These are phyloP conservation scores for Phoenix roebelenii DNA, from an alignment of 176 grass and related monocot genomes.

Conservation along the genomic window DNA sequence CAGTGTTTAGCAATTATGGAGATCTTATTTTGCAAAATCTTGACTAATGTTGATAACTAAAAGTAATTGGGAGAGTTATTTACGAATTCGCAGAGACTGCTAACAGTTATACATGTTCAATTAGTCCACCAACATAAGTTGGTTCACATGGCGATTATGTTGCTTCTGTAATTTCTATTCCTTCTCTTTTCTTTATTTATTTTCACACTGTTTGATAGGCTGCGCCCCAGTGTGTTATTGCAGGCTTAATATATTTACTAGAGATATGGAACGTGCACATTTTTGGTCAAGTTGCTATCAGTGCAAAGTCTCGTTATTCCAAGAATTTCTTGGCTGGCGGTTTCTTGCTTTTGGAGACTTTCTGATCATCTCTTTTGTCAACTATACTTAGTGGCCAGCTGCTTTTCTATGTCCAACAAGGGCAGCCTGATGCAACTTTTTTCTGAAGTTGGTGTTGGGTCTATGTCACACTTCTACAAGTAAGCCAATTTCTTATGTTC, in stretches of 20 bases:
- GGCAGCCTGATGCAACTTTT: conserved; percentile 41
- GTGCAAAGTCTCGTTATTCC: conserved; percentile 34
- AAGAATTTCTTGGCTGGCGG: conserved; percentile 50
- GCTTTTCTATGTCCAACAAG: conserved; percentile 35
- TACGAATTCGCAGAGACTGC: too few species aligned
- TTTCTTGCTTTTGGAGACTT: conserved; percentile 42
- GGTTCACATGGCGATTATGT: too few species aligned
- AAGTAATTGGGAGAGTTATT: too few species aligned
- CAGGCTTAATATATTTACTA: conserved; percentile 32
- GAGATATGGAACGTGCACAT: conserved; percentile 72
- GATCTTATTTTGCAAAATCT: too few species aligned
- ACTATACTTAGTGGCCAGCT: conserved; percentile 61
- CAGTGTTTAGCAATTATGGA: too few species aligned
- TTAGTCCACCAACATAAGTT: too few species aligned
- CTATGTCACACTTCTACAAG: conserved; percentile 39
- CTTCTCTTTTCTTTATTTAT: too few species aligned
- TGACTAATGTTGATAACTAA: too few species aligned
- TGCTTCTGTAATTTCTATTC: too few species aligned
- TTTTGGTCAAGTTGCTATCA: conserved; percentile 31
- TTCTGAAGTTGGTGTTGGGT: conserved; percentile 36
- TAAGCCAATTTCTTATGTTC: conserved; percentile 17
- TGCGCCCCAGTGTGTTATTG: conserved; percentile 29
- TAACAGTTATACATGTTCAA: too few species aligned
- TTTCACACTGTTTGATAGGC: conserved; percentile 18
- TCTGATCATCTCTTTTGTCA: conserved; percentile 48